Base-by-base conservation (phyloP, 768 basidiomycete species). In the Sistotremastrum niveocremeum region DNA sequence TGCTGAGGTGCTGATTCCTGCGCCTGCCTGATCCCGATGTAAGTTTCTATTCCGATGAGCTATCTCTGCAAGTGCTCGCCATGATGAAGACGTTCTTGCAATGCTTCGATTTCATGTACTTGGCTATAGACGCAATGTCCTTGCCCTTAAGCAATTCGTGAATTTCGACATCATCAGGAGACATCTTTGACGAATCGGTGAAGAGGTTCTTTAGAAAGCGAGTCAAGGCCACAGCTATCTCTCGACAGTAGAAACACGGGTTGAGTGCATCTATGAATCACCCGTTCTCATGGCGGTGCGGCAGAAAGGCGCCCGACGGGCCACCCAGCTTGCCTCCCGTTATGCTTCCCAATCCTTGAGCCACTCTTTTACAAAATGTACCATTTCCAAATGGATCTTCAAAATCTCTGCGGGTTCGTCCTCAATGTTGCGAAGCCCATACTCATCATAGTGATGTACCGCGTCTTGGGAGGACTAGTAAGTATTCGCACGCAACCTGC, bases 361-460 rank as follows among this genome's bases (percentile, higher is more conserved):
- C 94, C 93, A 98, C 31, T 69, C 70, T 40, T 62, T 64, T 7
- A 95, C 86, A 57, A 97, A 94, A 10, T 60, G 65, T 39, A 90
- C 72, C 70, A 81, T 87, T 56, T 90, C 80, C 32, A 59, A 61
- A 53, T 98, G 94, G 29, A 97, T 82, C 54, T 76, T 72, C 49
- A 70, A 69, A 51, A 98, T 95, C 54, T 84, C 73, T 6, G 64
- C 58, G 5, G 93, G 93, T 56, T 94, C 93, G 28, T 71, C 63
- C 1, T 57, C 49, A 9, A 74, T 61, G 49, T 86, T 65, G 1
- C 54, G 55, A 12, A 86, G 69, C 3, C 91, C 90, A 56, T 84
- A 83, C 65, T 94, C 73, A 44, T 79, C 77, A 46, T 63, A 72
- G 46, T 73, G 71, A 56, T 94, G 89, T 7, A 85, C 79, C 35